Evolutionary conservation across 2,329 filamentous ascomycete species (phyloP).

Genomic region (Cercospora zeae-maydis): DNA sequence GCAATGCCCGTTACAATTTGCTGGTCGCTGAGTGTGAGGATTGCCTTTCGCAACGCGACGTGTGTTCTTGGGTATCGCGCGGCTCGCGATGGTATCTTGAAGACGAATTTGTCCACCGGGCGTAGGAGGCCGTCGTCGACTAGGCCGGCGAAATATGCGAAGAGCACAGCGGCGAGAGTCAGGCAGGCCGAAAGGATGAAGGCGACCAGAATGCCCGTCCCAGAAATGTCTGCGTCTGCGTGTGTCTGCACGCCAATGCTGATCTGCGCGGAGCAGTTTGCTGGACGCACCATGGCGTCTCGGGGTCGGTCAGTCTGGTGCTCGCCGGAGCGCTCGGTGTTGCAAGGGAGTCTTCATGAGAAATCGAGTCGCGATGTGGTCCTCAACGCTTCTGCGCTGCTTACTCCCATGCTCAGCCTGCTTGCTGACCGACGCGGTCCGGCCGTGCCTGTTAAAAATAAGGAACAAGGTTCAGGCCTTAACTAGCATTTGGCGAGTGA

Average conservation of each 20-base stretch:
- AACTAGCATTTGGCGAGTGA: neutral
- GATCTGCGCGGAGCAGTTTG: slow-evolving; percentile 9
- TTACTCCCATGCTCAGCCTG: neutral
- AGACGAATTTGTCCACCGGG: slow-evolving; percentile 16
- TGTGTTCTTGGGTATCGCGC: slow-evolving; percentile 6
- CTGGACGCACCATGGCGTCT: neutral
- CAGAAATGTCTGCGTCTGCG: slow-evolving; percentile 25
- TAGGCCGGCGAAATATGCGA: slow-evolving; percentile 19
- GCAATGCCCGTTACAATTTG: slow-evolving; percentile 26
- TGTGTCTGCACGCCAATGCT: slow-evolving; percentile 9
- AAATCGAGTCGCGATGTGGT: neutral
- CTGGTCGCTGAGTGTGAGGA: slow-evolving; percentile 22
- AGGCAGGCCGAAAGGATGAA: slow-evolving; percentile 26
- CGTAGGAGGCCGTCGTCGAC: slow-evolving; percentile 22
- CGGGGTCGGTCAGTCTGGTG: neutral
- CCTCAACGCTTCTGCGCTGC: neutral
- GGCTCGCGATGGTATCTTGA: slow-evolving; percentile 16
- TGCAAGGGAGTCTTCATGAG: neutral
- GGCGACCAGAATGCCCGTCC: slow-evolving; percentile 24
- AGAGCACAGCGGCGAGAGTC: slow-evolving; percentile 19
- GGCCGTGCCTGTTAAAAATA: neutral
- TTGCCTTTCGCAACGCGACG: slow-evolving; percentile 16
- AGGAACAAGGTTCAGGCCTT: neutral
- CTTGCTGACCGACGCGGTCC: neutral
- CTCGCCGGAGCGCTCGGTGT: neutral